Evolutionary conservation across 2,329 filamentous ascomycete species (phyloP), one percentile per base, ranked within the genome.

Genomic region (Penicillium sp.): DNA sequence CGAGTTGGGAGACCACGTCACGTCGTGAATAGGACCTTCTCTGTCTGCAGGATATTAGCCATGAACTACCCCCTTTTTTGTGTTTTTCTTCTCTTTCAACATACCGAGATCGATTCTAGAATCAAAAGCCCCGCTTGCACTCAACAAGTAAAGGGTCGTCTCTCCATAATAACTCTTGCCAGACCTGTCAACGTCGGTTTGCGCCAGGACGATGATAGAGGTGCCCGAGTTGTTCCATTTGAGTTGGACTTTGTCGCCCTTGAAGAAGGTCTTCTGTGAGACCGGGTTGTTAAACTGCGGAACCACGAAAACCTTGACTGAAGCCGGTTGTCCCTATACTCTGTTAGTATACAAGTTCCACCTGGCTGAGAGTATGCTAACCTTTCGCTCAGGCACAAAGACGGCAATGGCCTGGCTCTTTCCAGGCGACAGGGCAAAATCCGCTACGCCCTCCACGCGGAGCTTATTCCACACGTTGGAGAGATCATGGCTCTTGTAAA

Each of bases 111-210:
- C 84, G 64, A 99, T 87, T 65, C 94, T 87, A 58, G 93, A 94
- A 74, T 99, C 94, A 68, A 97, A 95, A 48, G 87, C 86, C 61
- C 92, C 93, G 68, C 89, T 95, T 62, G 91, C 89, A 74, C 90
- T 96, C 61, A 99, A 83, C 64, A 99, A 83, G 77, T 97, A 97
- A 70, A 99, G 86, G 62, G 90, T 97, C 9, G 94, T 97, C 79
- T 99, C 94, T 70, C 94, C 94, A 66, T 99, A 99, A 79, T 99
- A 99, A 77, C 91, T 97, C 85, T 97, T 97, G 76, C 95, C 95
- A 58, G 91, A 91, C 79, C 94, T 95, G 77, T 99, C 94, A 54
- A 97, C 94, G 61, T 99, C 94, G 30, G 94, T 99, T 79, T 97
- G 92, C 56, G 94, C 93, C 67, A 99, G 84, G 63, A 97, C 93